Evolutionary conservation across 73 alveolate genomes (phyloP).

Genomic region (Paramecium sexaurelia): DNA sequence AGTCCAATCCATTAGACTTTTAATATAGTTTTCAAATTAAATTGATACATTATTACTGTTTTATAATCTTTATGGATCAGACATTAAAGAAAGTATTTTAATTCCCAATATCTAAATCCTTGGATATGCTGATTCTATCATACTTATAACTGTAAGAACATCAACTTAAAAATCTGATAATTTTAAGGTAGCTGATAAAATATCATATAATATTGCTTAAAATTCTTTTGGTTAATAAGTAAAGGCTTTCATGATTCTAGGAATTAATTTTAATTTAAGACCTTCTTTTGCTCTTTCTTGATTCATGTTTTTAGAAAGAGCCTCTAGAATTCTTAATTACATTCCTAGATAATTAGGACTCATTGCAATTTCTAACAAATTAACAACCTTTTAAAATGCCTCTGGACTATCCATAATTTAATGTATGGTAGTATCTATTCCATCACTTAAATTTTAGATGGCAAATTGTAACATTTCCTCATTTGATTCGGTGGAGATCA

Average conservation of each 20-base stretch:
- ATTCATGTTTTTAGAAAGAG: slow-evolving; percentile 75
- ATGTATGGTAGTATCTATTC: slow-evolving; percentile 76
- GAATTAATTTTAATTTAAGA: slow-evolving; percentile 71
- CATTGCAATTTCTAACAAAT: slow-evolving; percentile 74
- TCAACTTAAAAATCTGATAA: slow-evolving; percentile 77
- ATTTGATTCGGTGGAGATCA: slow-evolving; percentile 77
- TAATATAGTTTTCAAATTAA: slow-evolving; percentile 84
- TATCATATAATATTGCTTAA: slow-evolving; percentile 68
- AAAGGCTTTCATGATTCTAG: slow-evolving; percentile 77
- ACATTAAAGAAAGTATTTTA: slow-evolving; percentile 70
- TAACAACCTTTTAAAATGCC: slow-evolving; percentile 66
- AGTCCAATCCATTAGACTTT: slow-evolving; percentile 77
- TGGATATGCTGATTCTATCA: slow-evolving; percentile 72
- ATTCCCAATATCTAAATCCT: slow-evolving; percentile 79
- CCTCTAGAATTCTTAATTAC: slow-evolving; percentile 72
- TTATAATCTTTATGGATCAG: slow-evolving; percentile 73
- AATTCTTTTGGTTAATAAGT: slow-evolving; percentile 72
- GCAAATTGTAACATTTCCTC: slow-evolving; percentile 85
- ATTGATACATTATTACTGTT: slow-evolving; percentile 70
- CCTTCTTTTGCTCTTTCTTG: slow-evolving; percentile 79
- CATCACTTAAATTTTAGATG: slow-evolving; percentile 75
- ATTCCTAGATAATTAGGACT: slow-evolving; percentile 71
- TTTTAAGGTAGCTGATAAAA: slow-evolving; percentile 69
- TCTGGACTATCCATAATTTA: slow-evolving; percentile 78
- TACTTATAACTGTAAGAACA: slow-evolving; percentile 75